Conservation (phyloP, 176 grass and related monocot species). For the Oryza meyeriana region DNA sequence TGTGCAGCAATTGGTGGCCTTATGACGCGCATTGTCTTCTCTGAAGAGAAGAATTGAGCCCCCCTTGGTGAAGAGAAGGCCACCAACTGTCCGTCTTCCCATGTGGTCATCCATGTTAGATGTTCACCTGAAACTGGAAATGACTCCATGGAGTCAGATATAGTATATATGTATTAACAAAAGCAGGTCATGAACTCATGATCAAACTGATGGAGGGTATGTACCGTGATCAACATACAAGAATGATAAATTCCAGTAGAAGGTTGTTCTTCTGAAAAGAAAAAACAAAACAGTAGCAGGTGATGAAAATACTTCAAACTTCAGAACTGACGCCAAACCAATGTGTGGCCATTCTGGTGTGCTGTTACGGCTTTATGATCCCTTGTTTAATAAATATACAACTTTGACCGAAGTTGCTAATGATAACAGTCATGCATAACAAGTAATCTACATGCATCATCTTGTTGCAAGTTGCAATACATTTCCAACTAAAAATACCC, state of each 20-base stretch:
- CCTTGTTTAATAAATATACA: neutral
- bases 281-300: too few species aligned
- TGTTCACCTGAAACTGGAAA: conserved; percentile 27
- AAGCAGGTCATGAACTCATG: neutral
- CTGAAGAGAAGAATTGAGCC: conserved; percentile 81
- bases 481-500: neutral
- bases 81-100: conserved; percentile 77
- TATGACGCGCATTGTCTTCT: conserved; percentile 54
- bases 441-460: neutral
- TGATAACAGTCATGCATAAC: neutral
- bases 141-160: neutral
- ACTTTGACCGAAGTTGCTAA: neutral
- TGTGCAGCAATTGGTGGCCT: conserved; percentile 33
- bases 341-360: neutral
- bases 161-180: neutral
- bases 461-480: conserved; percentile 4
- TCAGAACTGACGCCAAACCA: neutral
- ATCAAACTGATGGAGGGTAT: neutral
- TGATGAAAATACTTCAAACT: neutral
- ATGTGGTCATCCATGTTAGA: conserved; percentile 60
- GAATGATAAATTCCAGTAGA: neutral
- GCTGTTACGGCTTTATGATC: neutral
- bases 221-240: neutral
- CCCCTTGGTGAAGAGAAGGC: conserved; percentile 76
- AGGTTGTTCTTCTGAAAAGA: too few species aligned